Evolutionary conservation across 2,329 filamentous ascomycete species (phyloP), one percentile per base, ranked within the genome.

Genomic region (Diaporthe ampelina): DNA sequence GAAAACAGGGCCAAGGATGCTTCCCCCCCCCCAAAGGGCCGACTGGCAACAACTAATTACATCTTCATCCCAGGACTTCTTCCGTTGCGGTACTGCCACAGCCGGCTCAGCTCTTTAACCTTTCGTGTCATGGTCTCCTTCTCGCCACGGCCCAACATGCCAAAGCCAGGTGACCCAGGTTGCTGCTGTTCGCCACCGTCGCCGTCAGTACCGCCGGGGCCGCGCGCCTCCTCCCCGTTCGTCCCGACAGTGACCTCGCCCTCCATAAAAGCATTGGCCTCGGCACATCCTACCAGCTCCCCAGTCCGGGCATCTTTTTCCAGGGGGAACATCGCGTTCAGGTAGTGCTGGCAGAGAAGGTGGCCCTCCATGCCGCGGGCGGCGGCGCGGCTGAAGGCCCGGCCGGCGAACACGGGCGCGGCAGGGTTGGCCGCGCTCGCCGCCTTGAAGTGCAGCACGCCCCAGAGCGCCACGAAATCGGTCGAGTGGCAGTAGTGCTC

Each of bases 401-500:
- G 85, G 13, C 90, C 89, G 43, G 91, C 86, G 79, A 92, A 93
- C 54, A 91, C 87, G 68, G 91, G 89, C 75, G 92, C 86, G 61
- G 85, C 81, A 32, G 81, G 82, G 0, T 81, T 81, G 37, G 77
- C 82, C 56, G 79, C 88, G 0, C 83, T 81, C 3, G 86, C 80
- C 32, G 83, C 82, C 72, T 88, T 87, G 40, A 94, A 94, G 80
- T 94, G 89, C 50, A 96, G 85, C 9, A 95, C 90, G 1, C 94
- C 94, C 88, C 93, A 94, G 13, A 91, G 84, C 4, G 93, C 89
- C 4, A 96, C 93, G 77, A 94, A 94, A 78, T 97, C 94, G 24
- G 87, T 88, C 11, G 88, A 88, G 80, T 95, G 93, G 4, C 92
- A 92, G 79, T 95, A 97, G 82, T 97, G 94, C 82, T 97, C 94